Percentiles rank a stretch among this genome's conserved stretches.
phyloP scores from a whole-genome alignment of 192 early-diverging fungal genomes.

The Coemansia sp. region DNA sequence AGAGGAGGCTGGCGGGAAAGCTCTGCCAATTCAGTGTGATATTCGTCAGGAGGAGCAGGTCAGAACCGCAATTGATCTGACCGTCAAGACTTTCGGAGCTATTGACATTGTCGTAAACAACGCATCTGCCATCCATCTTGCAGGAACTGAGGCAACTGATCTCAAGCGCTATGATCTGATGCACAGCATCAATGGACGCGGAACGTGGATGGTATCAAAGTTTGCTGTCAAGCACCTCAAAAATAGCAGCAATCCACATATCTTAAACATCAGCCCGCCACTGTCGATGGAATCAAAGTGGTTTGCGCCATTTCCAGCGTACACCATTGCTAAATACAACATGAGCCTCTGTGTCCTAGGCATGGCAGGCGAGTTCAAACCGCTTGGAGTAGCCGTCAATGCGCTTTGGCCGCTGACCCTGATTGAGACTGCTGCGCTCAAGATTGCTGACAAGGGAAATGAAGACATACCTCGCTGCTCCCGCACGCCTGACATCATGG shows the following conservation, averaged over 20 bases:
- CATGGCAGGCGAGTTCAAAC: constrained; percentile 68
- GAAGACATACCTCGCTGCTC: constrained; percentile 7
- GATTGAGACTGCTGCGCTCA: constrained; percentile 76
- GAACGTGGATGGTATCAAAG: constrained; percentile 81
- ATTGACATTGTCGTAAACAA: constrained; percentile 87
- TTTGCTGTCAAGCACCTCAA: constrained; percentile 65
- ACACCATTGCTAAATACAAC: constrained; percentile 71
- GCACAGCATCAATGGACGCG: constrained; percentile 78
- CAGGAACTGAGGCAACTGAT: constrained; percentile 60
- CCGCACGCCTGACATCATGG: constrained; percentile 71
- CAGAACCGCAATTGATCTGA: constrained; percentile 64
- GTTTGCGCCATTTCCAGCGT: constrained; percentile 70
- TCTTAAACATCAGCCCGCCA: constrained; percentile 76
- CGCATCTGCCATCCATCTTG: constrained; percentile 76
- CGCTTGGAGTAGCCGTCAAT: constrained; percentile 75
- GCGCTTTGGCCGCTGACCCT: constrained; percentile 78
- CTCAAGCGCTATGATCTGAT: constrained; percentile 75
- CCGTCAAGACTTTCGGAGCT: constrained; percentile 70
- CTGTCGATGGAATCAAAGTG: constrained; percentile 67
- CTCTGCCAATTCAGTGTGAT: constrained; percentile 79
- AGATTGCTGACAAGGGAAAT: constrained; percentile 25
- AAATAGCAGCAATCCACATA: constrained; percentile 72
- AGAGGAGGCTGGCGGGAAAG: constrained; percentile 72
- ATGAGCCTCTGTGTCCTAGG: constrained; percentile 80
- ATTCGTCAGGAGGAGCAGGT: constrained; percentile 82